Conservation (phyloP, 768 basidiomycete genomes). For the Hygrocybe coccinea region DNA sequence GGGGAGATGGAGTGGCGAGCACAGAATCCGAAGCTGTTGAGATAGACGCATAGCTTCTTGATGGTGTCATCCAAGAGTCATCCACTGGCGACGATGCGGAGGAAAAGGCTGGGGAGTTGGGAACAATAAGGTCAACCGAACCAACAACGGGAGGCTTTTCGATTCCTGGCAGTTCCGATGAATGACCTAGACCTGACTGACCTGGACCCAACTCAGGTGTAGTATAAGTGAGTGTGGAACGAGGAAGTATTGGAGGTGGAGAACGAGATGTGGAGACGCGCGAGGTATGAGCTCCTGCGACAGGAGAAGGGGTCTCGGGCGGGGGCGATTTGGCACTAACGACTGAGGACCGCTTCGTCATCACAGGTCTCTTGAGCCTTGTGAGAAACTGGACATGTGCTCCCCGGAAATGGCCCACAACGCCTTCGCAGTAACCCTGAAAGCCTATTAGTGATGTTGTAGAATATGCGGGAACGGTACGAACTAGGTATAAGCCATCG, state of each 20-base stretch:
- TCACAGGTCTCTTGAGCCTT: constrained; percentile 75
- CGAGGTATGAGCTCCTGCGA: constrained; percentile 13
- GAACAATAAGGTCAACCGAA: no score
- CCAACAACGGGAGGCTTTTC: no score
- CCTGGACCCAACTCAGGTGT: constrained; percentile 7
- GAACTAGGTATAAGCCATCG: constrained; percentile 58
- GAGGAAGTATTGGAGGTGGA: constrained; percentile 11
- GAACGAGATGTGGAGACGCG: constrained; percentile 20
- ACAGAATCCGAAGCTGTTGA: no score
- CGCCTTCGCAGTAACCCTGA: constrained; percentile 80
- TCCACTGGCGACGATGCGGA: no score
- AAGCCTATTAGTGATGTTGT: neutral
- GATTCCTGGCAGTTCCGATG: neutral
- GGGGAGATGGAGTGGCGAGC: no score
- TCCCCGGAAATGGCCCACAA: constrained; percentile 70
- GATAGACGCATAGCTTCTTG: no score
- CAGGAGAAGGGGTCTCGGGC: constrained; percentile 14
- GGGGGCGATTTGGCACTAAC: constrained; percentile 22
- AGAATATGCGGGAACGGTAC: constrained; percentile 20
- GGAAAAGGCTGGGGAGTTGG: no score
- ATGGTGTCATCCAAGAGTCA: no score
- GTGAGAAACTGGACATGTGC: constrained; percentile 62
- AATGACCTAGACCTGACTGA: neutral
- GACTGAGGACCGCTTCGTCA: constrained; percentile 59
- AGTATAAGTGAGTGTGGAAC: constrained; percentile 6